Evolutionary conservation across 2,329 filamentous ascomycete genomes (phyloP).

Genomic region (Magnaporthales sp.): DNA sequence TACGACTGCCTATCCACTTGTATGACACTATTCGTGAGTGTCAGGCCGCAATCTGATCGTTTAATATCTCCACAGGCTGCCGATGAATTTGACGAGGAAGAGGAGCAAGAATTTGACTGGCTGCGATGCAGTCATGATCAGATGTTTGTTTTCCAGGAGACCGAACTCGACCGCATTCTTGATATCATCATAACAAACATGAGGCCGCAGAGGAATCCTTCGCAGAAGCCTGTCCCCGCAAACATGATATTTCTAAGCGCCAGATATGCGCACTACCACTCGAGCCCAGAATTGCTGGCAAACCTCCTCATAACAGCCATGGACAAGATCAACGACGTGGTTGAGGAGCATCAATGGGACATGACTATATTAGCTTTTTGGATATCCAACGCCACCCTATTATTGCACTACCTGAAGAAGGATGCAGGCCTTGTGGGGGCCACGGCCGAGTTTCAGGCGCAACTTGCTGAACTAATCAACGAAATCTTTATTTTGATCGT

Average conservation of each 20-base stretch:
- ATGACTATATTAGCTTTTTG: constrained; percentile 99
- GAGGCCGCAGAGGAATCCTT: constrained; percentile 88
- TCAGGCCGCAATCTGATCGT: neutral
- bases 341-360: constrained; percentile 96
- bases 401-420: constrained; percentile 97
- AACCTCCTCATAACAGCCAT: constrained; percentile 78
- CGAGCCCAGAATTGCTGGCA: constrained; percentile 73
- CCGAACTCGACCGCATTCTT: constrained; percentile 82
- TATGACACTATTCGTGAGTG: neutral
- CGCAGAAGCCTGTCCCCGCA: constrained; percentile 95
- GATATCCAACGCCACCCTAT: constrained; percentile 91
- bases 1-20: neutral
- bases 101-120: constrained; percentile 94
- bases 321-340: constrained; percentile 93
- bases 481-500: constrained; percentile 99
- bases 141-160: constrained; percentile 99
- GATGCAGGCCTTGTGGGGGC: constrained; percentile 72
- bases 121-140: constrained; percentile 89
- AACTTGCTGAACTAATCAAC: constrained; percentile 89
- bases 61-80: constrained; percentile 38
- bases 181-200: constrained; percentile 97
- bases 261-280: constrained; percentile 93
- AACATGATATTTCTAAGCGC: constrained; percentile 96
- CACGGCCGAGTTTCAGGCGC: constrained; percentile 83
- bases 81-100: constrained; percentile 71